A percentile compares a stretch with the other conserved stretches of the same genome.
These are phyloP conservation scores for Phytophthora macrochlamydospora DNA, from an alignment of 352 stramenopile species.

Conservation along the genomic window DNA sequence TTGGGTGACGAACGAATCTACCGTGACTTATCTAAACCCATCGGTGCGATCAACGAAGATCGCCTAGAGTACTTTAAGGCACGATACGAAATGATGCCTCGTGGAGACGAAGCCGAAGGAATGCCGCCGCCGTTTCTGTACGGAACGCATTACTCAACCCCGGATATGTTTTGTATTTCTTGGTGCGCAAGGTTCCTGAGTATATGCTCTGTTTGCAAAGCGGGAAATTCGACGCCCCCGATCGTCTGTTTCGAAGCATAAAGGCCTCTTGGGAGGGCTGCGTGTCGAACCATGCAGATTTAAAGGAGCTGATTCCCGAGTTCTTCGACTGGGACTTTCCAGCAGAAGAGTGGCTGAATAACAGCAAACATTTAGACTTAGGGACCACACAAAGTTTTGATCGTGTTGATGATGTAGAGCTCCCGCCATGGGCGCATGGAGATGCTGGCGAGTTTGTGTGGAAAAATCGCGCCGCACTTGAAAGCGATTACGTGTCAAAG, in stretches of 20 bases:
- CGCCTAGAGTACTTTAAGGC: constrained; percentile 89
- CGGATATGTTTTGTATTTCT: constrained; percentile 98
- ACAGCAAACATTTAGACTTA: constrained; percentile 96
- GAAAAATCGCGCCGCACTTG: constrained; percentile 94
- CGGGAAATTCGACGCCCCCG: constrained; percentile 98
- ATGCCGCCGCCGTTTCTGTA: constrained; percentile 96
- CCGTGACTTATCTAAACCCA: constrained; percentile 92
- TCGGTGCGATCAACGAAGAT: constrained; percentile 92
- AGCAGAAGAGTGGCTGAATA: constrained; percentile 93
- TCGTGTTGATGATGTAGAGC: constrained; percentile 89
- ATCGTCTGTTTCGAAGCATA: constrained; percentile 97
- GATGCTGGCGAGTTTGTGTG: constrained; percentile 91
- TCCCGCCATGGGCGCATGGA: constrained; percentile 94
- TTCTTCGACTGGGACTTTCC: constrained; percentile 93
- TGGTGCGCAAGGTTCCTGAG: constrained; percentile 96
- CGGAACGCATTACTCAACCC: constrained; percentile 93
- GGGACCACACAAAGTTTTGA: constrained; percentile 89
- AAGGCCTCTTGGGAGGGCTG: constrained; percentile 91
- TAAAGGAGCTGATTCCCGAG: constrained; percentile 99
- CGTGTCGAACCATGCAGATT: constrained; percentile 89
- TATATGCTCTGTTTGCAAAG: constrained; percentile 97
- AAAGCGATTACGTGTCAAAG: constrained; percentile 95
- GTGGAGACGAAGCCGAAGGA: constrained; percentile 74
- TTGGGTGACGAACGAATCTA: constrained; percentile 80
- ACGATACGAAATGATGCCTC: constrained; percentile 91